These are phyloP conservation scores for Prunella vulgaris DNA, from an alignment of 257 asterid genomes.

Conservation along the genomic window DNA sequence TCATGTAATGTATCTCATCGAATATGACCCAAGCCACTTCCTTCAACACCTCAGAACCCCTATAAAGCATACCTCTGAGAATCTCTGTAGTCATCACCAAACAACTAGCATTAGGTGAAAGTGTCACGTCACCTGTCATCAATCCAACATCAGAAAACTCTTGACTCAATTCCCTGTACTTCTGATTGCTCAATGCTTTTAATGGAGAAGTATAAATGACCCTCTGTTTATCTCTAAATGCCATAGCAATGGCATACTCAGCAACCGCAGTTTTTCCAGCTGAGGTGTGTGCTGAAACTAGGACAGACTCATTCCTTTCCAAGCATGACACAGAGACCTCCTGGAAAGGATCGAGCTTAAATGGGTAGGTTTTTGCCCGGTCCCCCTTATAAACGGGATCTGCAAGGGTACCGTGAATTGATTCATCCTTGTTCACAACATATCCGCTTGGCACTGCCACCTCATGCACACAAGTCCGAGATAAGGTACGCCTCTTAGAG, in stretches of 20 bases:
- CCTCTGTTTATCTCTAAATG: conserved; percentile 85
- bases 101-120: conserved; percentile 93
- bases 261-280: conserved; percentile 99
- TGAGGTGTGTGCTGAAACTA: conserved; percentile 97
- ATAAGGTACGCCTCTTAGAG: conserved; percentile 45
- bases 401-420: conserved; percentile 71
- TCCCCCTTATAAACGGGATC: conserved; percentile 66
- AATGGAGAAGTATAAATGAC: conserved; percentile 92
- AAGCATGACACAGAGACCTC: conserved; percentile 82
- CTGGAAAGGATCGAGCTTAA: conserved; percentile 88
- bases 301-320: conserved; percentile 82
- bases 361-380: conserved; percentile 71
- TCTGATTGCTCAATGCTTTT: conserved; percentile 93
- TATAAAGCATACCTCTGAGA: conserved; percentile 89
- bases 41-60: conserved; percentile 96
- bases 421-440: conserved; percentile 45
- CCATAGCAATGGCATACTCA: conserved; percentile 95
- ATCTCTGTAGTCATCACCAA: conserved; percentile 98
- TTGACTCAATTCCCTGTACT: conserved; percentile 85
- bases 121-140: conserved; percentile 95
- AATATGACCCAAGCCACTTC: conserved; percentile 99
- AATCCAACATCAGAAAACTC: conserved; percentile 94
- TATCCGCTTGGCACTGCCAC: conserved; percentile 86
- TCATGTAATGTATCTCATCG: conserved; percentile 99
- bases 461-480: conserved; percentile 86